Evolutionary conservation across 2,329 filamentous ascomycete species (phyloP).

Genomic region (Penicillium sp.): DNA sequence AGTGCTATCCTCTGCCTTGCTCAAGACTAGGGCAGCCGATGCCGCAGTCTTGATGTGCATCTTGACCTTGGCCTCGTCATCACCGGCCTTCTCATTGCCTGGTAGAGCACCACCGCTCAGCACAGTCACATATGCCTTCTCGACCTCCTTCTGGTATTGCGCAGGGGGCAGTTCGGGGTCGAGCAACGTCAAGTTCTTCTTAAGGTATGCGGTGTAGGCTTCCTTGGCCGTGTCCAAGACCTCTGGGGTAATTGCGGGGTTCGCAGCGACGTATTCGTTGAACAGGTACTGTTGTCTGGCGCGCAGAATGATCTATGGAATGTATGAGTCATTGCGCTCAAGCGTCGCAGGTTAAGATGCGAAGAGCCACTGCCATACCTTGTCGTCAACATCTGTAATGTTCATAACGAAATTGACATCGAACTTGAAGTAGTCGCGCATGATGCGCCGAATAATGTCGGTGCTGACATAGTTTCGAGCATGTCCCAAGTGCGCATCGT

Average conservation of each 20-base stretch:
- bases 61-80: slow-evolving; percentile 84
- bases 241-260: slow-evolving; percentile 52
- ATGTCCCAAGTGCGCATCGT: slow-evolving; percentile 81
- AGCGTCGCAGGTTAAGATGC: not conserved
- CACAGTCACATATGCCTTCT: slow-evolving; percentile 61
- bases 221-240: slow-evolving; percentile 57
- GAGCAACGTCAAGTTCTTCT: slow-evolving; percentile 70
- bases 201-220: slow-evolving; percentile 64
- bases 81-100: slow-evolving; percentile 64
- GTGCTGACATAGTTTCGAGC: slow-evolving; percentile 90
- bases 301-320: slow-evolving; percentile 63
- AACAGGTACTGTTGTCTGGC: slow-evolving; percentile 81
- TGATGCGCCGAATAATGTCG: slow-evolving; percentile 83
- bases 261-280: slow-evolving; percentile 65
- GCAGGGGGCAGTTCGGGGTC: slow-evolving; percentile 52
- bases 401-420: slow-evolving; percentile 90
- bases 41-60: slow-evolving; percentile 77
- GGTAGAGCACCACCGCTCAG: slow-evolving; percentile 62
- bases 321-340: slow-evolving; percentile 18
- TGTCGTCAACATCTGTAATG: slow-evolving; percentile 83
- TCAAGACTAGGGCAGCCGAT: slow-evolving; percentile 60
- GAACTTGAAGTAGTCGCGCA: slow-evolving; percentile 83
- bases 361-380: slow-evolving; percentile 52
- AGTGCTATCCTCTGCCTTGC: slow-evolving; percentile 38
- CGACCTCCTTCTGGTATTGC: slow-evolving; percentile 55